phyloP scores from a whole-genome alignment of 176 grass and related monocot species.

The Aegilops tauschii region DNA sequence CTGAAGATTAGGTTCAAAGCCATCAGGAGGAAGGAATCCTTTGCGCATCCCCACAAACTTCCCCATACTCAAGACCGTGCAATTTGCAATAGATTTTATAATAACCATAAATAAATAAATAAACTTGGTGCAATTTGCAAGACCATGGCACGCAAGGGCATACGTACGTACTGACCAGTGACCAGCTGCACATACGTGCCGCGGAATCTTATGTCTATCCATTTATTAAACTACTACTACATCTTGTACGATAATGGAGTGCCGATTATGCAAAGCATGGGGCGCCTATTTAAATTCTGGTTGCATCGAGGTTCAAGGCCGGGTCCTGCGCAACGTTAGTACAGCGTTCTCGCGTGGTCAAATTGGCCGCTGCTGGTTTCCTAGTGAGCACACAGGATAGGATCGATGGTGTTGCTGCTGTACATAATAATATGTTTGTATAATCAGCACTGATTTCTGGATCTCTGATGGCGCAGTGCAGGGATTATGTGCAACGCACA shows the following conservation, averaged over 20 bases:
- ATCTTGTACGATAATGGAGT: not conserved
- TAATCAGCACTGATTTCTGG: not conserved
- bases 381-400: not conserved
- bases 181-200: not conserved
- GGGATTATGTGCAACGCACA: slow-evolving; percentile 1
- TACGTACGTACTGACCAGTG: not conserved
- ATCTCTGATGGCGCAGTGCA: slow-evolving; percentile 3
- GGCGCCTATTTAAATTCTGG: not conserved
- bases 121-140: not conserved
- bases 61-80: not conserved
- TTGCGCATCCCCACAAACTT: not conserved
- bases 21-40: not conserved
- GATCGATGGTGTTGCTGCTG: not conserved
- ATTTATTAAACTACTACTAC: no score
- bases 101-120: not conserved
- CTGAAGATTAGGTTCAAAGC: not conserved
- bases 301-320: not conserved
- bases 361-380: slow-evolving; percentile 1
- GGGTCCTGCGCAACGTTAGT: not conserved
- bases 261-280: slow-evolving; percentile 6
- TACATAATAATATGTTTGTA: not conserved
- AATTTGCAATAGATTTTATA: not conserved
- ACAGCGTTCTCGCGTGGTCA: slow-evolving; percentile 24
- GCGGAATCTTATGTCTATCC: not conserved
- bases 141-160: not conserved